Base-by-base conservation (phyloP, 768 basidiomycete genomes). In the Trametes cingulata region DNA sequence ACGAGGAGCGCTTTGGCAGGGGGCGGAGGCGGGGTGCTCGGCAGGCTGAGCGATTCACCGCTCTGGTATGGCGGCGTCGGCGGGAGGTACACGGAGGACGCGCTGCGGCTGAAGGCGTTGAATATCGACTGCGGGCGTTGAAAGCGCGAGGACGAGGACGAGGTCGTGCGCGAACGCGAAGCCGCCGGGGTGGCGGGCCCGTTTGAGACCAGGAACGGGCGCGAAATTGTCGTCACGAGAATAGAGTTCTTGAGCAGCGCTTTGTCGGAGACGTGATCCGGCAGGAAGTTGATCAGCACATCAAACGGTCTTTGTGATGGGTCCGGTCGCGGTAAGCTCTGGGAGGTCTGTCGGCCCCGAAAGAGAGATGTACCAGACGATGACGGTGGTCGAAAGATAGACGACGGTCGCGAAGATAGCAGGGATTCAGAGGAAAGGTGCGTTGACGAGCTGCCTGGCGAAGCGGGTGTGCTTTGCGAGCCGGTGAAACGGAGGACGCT, bases 141-240 rank as follows among this genome's bases (percentile, higher is more conserved):
- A 42, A 56, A 48, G 12, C 61, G 56, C n/a, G 42, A 27, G 0
- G 56, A 45, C 4, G 61, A 58, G 15, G 63, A 56, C 19, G 59
- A 40, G 42, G 54, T 39, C 33, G 61, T n/a, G 33, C 33, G 25
- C 41, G 40, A 42, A 12, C 57, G 53, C 19, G 29, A 33, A 10
- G n/a, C 15, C 1, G 57, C 37, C 29, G 60, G 42, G 15, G 57
- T 36, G 13, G 58, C 36, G 10, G 57, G 37, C 8, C 56, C 39
- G 22, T 58, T 60, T n/a, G 72, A 53, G 8, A 65, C 60, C 29
- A 79, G 69, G 61, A 75, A 78, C 6, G 76, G 72, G 3, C 74
- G 71, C 10, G 70, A 68, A 33, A 79, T 70, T 13, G 77, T 75
- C 24, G 76, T 77, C 14, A 77, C 72, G 13, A 78, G 73, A 52